Conservation (phyloP, 2,329 filamentous ascomycete genomes). For the Xylaria sp. region DNA sequence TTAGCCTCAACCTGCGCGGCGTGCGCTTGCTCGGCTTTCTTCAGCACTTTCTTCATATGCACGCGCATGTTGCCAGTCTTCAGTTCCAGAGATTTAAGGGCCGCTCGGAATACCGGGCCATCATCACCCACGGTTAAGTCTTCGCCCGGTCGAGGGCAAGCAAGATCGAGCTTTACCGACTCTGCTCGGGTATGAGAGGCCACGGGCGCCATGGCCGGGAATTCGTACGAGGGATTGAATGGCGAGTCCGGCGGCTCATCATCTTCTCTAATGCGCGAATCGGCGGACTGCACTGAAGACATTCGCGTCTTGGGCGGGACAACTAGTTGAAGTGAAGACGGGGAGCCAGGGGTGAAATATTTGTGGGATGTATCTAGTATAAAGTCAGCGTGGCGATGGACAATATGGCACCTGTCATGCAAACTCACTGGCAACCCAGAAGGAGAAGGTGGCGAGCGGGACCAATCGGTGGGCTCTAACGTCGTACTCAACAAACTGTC, state of each 20-base stretch:
- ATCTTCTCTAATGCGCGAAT: conserved; percentile 73
- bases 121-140: conserved; percentile 84
- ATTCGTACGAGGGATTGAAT: conserved; percentile 37
- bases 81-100: conserved; percentile 92
- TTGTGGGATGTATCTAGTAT: conserved; percentile 39
- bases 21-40: conserved; percentile 85
- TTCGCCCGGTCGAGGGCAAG: conserved; percentile 76
- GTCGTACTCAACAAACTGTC: conserved; percentile 91
- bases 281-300: conserved; percentile 80
- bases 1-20: conserved; percentile 77
- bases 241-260: conserved; percentile 58
- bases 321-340: conserved; percentile 65
- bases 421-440: conserved; percentile 78
- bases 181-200: conserved; percentile 35
- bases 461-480: conserved; percentile 83
- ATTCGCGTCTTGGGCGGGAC: conserved; percentile 73
- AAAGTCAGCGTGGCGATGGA: conserved; percentile 19
- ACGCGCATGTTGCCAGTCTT: conserved; percentile 92
- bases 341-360: conserved; percentile 57
- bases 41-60: conserved; percentile 94
- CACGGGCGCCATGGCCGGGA: conserved; percentile 22
- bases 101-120: conserved; percentile 90
- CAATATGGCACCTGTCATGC: conserved; percentile 7
- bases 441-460: conserved; percentile 86
- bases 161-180: conserved; percentile 77